Percentiles rank a stretch among this genome's conserved stretches.
Evolutionary conservation across 371 early-diverging fungal species (phyloP).

Genomic region (Haplosporangium sp.): DNA sequence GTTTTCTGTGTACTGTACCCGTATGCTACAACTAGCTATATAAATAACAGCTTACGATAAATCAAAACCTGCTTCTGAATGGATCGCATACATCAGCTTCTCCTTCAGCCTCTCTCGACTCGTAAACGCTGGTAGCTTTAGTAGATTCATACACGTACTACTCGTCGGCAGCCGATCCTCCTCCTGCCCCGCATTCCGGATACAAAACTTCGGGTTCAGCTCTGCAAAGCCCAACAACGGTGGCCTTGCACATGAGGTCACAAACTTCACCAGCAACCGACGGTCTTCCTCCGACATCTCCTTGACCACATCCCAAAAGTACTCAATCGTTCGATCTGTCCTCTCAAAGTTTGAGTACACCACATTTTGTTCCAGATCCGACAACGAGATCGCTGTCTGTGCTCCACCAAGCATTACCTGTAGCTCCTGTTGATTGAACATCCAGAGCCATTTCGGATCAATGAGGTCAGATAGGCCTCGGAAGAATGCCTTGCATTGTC

Average conservation of each 20-base stretch:
- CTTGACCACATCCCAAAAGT: conserved; percentile 88
- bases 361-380: conserved; percentile 82
- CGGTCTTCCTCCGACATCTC: conserved; percentile 73
- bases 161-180: conserved; percentile 81
- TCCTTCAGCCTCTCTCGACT: conserved; percentile 63
- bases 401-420: conserved; percentile 92
- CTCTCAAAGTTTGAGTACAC: conserved; percentile 83
- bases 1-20: neutral
- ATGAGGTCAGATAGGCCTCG: conserved; percentile 84
- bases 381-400: conserved; percentile 77
- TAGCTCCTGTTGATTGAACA: conserved; percentile 90
- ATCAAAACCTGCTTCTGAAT: conserved; percentile 92
- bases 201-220: conserved; percentile 80
- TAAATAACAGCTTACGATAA: conserved; percentile 63
- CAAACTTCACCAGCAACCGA: conserved; percentile 85
- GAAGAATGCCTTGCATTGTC: conserved; percentile 88
- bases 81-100: conserved; percentile 90
- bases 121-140: conserved; percentile 90
- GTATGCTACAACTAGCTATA: too few relatives aligned
- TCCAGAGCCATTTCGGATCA: conserved; percentile 79
- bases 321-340: conserved; percentile 74
- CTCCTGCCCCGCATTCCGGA: conserved; percentile 75
- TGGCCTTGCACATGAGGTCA: conserved; percentile 92
- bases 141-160: conserved; percentile 93
- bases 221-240: conserved; percentile 93